Percentiles rank a stretch among this genome's conserved stretches.
Conservation (phyloP, 1,139 yeast genomes). For the Hansenula anomala region DNA sequence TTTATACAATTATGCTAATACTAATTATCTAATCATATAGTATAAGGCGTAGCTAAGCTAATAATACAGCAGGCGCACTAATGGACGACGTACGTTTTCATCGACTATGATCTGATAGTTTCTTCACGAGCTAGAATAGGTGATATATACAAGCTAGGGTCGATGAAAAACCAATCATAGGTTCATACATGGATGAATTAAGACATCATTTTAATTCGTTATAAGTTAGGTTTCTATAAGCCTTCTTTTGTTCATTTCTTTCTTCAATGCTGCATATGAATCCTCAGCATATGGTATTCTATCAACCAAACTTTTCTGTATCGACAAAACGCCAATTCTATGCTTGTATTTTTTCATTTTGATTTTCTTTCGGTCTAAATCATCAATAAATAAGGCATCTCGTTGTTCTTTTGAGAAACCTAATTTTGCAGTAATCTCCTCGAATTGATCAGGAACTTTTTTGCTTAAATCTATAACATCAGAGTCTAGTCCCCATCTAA, state of each 20-base stretch:
- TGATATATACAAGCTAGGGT: too few species aligned
- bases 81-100: too few species aligned
- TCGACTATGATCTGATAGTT: too few species aligned
- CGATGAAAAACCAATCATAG: too few species aligned
- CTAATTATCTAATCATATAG: too few species aligned
- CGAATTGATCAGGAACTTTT: constrained; percentile 5
- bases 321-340: constrained; percentile 8
- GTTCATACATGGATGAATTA: too few species aligned
- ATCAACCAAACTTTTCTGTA: constrained; percentile 15
- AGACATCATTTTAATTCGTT: too few species aligned
- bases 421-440: constrained; percentile 6
- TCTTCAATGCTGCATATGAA: constrained; percentile 13
- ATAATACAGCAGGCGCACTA: too few species aligned
- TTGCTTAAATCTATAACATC: neutral
- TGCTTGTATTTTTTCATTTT: constrained; percentile 9
- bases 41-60: too few species aligned
- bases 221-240: neutral
- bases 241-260: constrained; percentile 14
- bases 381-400: too few species aligned
- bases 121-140: too few species aligned
- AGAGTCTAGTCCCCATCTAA: neutral
- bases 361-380: constrained; percentile 5
- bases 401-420: constrained; percentile 10
- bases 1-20: too few species aligned
- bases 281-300: constrained; percentile 17